Evolutionary conservation across 164 flowering plant genomes (phyloP).

Genomic region (Annona cherimola): DNA sequence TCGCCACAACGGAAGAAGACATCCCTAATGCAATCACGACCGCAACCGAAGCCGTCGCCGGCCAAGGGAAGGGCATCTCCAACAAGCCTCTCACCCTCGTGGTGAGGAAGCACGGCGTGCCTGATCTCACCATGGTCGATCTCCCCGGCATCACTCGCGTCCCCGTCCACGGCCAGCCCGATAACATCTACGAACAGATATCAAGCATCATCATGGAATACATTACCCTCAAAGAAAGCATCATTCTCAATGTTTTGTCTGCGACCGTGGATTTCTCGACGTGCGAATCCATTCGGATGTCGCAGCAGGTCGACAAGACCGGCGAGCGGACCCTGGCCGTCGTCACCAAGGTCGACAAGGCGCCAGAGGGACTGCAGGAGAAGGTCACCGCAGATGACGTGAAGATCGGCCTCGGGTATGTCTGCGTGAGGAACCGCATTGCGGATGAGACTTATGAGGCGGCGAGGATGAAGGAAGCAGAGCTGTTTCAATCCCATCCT

Average conservation of each 20-base stretch:
- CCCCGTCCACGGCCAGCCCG: slow-evolving; percentile 46
- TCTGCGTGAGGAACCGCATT: slow-evolving; percentile 43
- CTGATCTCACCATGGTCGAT: slow-evolving; percentile 32
- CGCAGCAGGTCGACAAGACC: slow-evolving; percentile 36
- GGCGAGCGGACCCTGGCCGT: slow-evolving; percentile 46
- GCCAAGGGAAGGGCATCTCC: too few relatives aligned
- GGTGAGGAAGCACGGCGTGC: slow-evolving; percentile 33
- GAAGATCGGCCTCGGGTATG: slow-evolving; percentile 41
- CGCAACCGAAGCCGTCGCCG: too few relatives aligned
- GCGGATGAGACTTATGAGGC: slow-evolving; percentile 42
- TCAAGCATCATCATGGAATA: slow-evolving; percentile 33
- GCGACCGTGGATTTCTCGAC: slow-evolving; percentile 45
- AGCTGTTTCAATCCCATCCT: slow-evolving; percentile 26
- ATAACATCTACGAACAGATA: slow-evolving; percentile 43
- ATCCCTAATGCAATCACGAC: slow-evolving; percentile 29
- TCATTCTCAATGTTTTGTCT: slow-evolving; percentile 40
- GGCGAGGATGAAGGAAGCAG: slow-evolving; percentile 27
- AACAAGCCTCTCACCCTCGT: too few relatives aligned
- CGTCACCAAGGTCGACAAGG: slow-evolving; percentile 40
- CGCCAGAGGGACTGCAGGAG: slow-evolving; percentile 31
- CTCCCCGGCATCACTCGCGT: slow-evolving; percentile 45
- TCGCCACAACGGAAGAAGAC: slow-evolving; percentile 14
- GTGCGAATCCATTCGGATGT: slow-evolving; percentile 53
- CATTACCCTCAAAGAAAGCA: slow-evolving; percentile 37
- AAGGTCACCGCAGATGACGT: slow-evolving; percentile 36